Percentiles rank a stretch among this genome's conserved stretches.
These are phyloP conservation scores for Leptomonas pyrrhocoris DNA, from an alignment of 208 protist species.

Conservation along the genomic window DNA sequence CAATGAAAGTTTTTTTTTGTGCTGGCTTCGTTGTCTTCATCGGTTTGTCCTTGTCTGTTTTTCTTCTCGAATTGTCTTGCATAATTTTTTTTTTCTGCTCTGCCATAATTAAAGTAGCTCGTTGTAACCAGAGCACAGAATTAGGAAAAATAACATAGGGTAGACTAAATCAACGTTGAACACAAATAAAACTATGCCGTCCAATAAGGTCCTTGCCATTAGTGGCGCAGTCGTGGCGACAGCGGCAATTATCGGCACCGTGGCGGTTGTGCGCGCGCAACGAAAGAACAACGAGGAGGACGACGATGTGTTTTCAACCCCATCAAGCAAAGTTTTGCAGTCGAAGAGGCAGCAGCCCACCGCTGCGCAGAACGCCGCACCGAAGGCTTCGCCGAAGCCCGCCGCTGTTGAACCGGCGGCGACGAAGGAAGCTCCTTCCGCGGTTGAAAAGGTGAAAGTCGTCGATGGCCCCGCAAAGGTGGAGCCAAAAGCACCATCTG, in stretches of 20 bases:
- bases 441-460: neutral
- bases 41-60: conserved; percentile 8
- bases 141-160: too few relatives aligned
- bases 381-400: neutral
- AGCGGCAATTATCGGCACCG: conserved; percentile 25
- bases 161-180: too few relatives aligned
- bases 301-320: conserved; percentile 32
- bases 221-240: conserved; percentile 27
- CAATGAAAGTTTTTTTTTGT: too few relatives aligned
- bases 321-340: conserved; percentile 6
- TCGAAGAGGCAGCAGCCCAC: conserved; percentile 20
- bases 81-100: neutral
- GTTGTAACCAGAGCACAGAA: too few relatives aligned
- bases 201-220: conserved; percentile 22
- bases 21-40: neutral
- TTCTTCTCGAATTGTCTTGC: neutral
- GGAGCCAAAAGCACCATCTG: neutral
- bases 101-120: neutral
- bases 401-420: neutral
- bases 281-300: conserved; percentile 29
- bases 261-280: conserved; percentile 13
- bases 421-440: neutral
- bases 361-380: neutral
- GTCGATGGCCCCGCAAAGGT: neutral
- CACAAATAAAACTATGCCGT: too few relatives aligned